Evolutionary conservation across 805 yeast genomes (phyloP), one percentile per base, ranked within the genome.

Genomic region (Ogataea paraovalis): DNA sequence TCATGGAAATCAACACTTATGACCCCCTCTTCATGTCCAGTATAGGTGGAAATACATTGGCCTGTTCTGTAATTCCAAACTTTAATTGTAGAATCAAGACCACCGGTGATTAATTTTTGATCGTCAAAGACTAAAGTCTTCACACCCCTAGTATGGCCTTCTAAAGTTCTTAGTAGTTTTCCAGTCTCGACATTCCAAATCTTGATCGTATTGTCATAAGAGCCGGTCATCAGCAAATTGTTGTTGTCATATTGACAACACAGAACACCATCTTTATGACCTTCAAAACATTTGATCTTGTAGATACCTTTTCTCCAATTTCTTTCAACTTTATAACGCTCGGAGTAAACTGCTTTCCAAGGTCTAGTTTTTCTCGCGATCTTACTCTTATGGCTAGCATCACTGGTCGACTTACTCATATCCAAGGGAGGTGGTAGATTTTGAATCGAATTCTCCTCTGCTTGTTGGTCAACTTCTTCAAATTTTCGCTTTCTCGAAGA

Each of bases 61-160:
- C 99, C 99, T 0, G 96, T 89, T 54, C 85, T 84, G 67, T 89
- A 89, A 69, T 92, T 90, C 99, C 99, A 94, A 34, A 94, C 95
- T 57, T 91, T 84, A 52, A 94, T 89, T 0, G 96, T 89, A 41
- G 84, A 78, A 68, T 94, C 99, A 62, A 89, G 73, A 1, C 96
- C 91, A 12, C 96, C 97, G 1, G 97, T 87, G 39, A 94, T 88
- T 39, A 94, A 75, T 67, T 94, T 94, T 57, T 84, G 87, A 43
- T 82, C 85, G 67, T 94, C 98, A 65, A 92, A 92, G 43, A 79
- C 87, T 38, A 94, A 71, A 0, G 96, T 76, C 43, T 90, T 77
- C 20, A 94, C 95, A 22, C 96, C 97, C 58, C 86, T 83, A 12
- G 82, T 78, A 65, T 94, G 98, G n/a, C 97, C 97, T 23, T 75